Evolutionary conservation across 78 protist species (phyloP), one percentile per base, ranked within the genome.

Genomic region (Cavenderia fasciculata): DNA sequence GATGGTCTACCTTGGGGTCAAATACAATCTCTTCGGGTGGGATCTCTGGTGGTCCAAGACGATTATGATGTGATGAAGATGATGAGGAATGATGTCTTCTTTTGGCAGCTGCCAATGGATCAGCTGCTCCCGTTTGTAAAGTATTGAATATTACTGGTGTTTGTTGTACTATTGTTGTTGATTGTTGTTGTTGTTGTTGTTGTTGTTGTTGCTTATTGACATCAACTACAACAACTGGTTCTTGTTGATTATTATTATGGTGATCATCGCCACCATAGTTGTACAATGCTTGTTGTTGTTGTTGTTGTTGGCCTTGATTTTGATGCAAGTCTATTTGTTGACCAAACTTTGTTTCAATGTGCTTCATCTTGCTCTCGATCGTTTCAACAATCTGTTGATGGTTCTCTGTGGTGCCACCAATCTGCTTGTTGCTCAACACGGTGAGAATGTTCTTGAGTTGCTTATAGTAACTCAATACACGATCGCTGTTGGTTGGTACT

Each of bases 11-110:
- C 47, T 59, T 75, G 6, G 57, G 43, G 61, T 86, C 86, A n/a
- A 88, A 72, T 38, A 63, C 40, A 38, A 88, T 76, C 27, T 88
- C 76, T 33, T 88, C 94, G 25, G 89, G 78, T 38, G 94, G 94
- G 14, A 88, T 88, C 31, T 88, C 94, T 12, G 94, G 94, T 56
- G 90, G 90, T 16, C 90, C 90, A 23, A 36, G 51, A 56, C 73
- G 73, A 12, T 74, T 41, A 34, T 71, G 78, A 71, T 51, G 59
- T 10, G 10, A 49, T 38, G 23, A 47, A 23, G 57, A 31, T 63
- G 72, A 66, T 41, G 16, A 38, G 11, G 61, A 57, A 10, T 16
- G 1, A 18, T 57, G 63, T 29, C 23, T 25, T 8, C 8, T 65
- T 19, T 1, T 8, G 27, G 10, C 18, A 56, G 51, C 8, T 46